Conservation (phyloP, 176 grass and related monocot species). For the Zoysia japonica region DNA sequence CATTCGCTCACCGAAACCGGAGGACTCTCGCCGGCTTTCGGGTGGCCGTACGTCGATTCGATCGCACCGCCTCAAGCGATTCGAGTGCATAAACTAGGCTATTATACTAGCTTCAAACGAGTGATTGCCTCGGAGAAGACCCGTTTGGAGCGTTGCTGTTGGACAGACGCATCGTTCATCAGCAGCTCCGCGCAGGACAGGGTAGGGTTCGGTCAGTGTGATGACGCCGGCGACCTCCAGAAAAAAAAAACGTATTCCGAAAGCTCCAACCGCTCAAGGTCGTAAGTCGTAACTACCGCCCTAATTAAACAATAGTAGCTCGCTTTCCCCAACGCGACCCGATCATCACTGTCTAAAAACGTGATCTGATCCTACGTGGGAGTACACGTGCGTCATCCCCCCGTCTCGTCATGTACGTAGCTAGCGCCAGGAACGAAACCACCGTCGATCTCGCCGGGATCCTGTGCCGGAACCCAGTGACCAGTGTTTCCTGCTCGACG, state of each 20-base stretch:
- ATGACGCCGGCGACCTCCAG: slow-evolving; percentile 19
- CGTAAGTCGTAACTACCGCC: slow-evolving; percentile 24
- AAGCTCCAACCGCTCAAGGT: slow-evolving; percentile 12
- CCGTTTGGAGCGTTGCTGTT: slow-evolving; percentile 35
- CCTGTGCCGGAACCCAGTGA: slow-evolving; percentile 32
- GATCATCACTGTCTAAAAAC: neutral
- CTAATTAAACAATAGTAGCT: neutral
- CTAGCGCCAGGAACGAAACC: slow-evolving; percentile 2
- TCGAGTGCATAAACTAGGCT: neutral
- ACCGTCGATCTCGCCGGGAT: slow-evolving; percentile 35
- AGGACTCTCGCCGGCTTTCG: slow-evolving; percentile 18
- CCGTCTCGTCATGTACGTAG: neutral
- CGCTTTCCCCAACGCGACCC: neutral
- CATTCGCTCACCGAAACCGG: slow-evolving; percentile 33
- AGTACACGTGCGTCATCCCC: neutral
- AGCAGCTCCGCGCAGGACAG: slow-evolving; percentile 7
- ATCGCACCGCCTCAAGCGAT: slow-evolving; percentile 21
- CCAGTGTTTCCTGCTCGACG: slow-evolving; percentile 19
- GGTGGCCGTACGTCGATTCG: slow-evolving; percentile 18
- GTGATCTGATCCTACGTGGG: neutral
- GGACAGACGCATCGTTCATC: neutral
- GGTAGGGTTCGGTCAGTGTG: neutral
- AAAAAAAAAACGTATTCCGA: neutral
- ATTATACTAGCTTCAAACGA: slow-evolving; percentile 2
- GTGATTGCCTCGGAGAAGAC: slow-evolving; percentile 39